Percentiles rank a stretch among this genome's conserved stretches.
Evolutionary conservation across 345 rosid species (phyloP).

Genomic region (Carallia pectinifolia): DNA sequence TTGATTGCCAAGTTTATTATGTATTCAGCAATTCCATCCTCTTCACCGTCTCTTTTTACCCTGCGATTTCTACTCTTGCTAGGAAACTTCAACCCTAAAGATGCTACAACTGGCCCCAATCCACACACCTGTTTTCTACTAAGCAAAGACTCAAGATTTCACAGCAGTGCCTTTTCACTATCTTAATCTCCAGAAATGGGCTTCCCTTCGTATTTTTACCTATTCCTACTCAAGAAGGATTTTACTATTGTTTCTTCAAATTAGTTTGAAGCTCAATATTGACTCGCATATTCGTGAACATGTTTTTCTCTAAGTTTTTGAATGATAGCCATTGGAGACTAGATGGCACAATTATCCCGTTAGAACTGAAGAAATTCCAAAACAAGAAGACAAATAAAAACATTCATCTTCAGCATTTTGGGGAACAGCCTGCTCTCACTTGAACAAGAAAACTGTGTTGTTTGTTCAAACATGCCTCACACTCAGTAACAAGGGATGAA

Average conservation of each 20-base stretch:
- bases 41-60: background rate
- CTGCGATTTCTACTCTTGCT: background rate
- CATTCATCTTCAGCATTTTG: too few species aligned
- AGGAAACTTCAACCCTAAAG: background rate
- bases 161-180: background rate
- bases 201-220: background rate
- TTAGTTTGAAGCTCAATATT: too few species aligned
- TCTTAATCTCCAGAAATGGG: background rate
- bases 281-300: too few species aligned
- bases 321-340: background rate
- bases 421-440: background rate
- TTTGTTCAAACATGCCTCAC: conserved; percentile 57
- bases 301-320: background rate
- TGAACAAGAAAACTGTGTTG: conserved; percentile 9
- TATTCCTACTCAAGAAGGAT: background rate
- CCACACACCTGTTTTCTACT: background rate
- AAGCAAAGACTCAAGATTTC: background rate
- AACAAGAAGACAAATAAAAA: background rate
- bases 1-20: too few species aligned
- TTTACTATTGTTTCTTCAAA: background rate
- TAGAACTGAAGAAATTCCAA: background rate
- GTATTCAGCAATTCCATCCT: too few species aligned
- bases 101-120: too few species aligned
- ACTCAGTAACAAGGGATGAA: conserved; percentile 88
- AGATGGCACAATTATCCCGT: background rate